Base-by-base conservation (phyloP, 2,329 filamentous ascomycete species). In the Metarhizium album region DNA sequence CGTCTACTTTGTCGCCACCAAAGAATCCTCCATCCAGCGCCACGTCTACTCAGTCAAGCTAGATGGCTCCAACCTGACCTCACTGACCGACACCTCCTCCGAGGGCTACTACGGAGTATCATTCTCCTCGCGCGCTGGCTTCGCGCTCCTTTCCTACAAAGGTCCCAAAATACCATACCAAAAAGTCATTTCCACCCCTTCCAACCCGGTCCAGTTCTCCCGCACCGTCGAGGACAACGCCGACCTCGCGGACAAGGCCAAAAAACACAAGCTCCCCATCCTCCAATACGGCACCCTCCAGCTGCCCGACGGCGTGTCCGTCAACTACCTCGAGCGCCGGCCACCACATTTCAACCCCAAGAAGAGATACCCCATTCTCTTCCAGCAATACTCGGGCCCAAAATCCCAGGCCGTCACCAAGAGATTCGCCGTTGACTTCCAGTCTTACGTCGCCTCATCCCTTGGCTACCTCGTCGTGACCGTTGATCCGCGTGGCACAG, bases 391-490 rank as follows among this genome's bases (percentile, higher is more conserved):
- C 71, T 91, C 88, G 23, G 93, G 93, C 0, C 93, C 93, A 0
- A 88, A 86, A n/a, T 96, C 90, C 18, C 94, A 98, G 65, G 80
- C 79, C 7, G 93, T 98, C 2, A 75, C 80, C 59, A 90, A 91
- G 64, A 78, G 69, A 51, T 98, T 96, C 70, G 68, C 66, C 9
- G 82, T 98, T 53, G 87, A 96, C 64, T 98, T 95, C 65, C 89
- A 97, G 64, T 80, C 88, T 6, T 97, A 93, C 63, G 74, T 96
- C 42, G 90, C 93, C 31, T 85, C 88, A 0, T 82, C 74, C 20
- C 77, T 98, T 1, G 91, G 90, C 42, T 98, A 98, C 68, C 78
- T 98, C 48, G 91, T 96, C 37, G 86, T 98, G 46, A 97, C 91
- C 0, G 85, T 98, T 27, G 93, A 98, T 64, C 90, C 89, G 18